Base-by-base conservation (phyloP, 176 grass and related monocot genomes). In the Lolium multiflorum region DNA sequence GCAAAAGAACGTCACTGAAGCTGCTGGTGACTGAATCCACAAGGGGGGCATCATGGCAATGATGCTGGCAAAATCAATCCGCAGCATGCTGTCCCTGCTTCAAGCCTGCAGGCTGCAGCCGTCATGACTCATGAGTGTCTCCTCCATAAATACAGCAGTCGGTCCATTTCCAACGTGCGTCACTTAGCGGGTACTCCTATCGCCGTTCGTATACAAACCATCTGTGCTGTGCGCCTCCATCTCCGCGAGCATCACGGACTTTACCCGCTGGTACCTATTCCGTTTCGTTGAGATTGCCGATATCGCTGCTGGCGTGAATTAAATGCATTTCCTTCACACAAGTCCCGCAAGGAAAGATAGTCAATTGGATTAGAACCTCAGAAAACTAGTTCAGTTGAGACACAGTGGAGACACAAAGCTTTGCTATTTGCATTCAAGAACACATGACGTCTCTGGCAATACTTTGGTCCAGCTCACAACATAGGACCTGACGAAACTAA, bases 251-350 rank as follows among this genome's bases (percentile, higher is more conserved):
- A 99, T 99, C 79, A 99, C 88, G 2, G 92, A 97, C 73, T 99
- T 99, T 3, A 92, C 93, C 82, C 94, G 91, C 49, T 99, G 97
- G 52, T 99, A 99, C 84, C 97, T 91, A 68, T 99, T 99, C 87
- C 97, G 89, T 89, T 99, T 99, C 12, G 94, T 92, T 3, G 97
- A 89, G 59, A 99, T 91, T 71, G 97, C 92, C 28, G 94, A 96
- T 71, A 92, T 91, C 0, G 89, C 85, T 91, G 85, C 70, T 28
- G 12, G 10, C 2, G 25, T 13, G 17, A 77, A 63, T 50, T 6
- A 21, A 91, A 31, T 4, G 58, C 1, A 73, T 11, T 50, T 57
- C 3, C 9, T 54, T 71, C n/a, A 41, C 3, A 81, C 25, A 37
- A 41, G 39, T 41, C 28, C 28, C 28, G 28, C 28, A 31, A 31